Evolutionary conservation across 2,329 filamentous ascomycete genomes (phyloP).

Genomic region (Fusarium palustre): DNA sequence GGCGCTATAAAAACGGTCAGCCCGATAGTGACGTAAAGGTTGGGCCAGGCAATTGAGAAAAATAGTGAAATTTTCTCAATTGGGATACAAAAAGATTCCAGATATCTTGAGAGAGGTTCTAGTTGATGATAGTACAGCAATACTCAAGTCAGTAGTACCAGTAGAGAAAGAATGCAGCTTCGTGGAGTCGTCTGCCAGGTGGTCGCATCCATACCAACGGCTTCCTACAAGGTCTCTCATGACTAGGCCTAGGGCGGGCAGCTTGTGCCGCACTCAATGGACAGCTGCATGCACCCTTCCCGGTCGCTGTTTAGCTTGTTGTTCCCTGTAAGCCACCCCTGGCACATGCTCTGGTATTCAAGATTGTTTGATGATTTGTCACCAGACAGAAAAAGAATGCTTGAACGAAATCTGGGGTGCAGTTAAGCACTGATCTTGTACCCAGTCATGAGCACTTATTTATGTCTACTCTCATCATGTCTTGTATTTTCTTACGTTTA

Average conservation of each 20-base stretch:
- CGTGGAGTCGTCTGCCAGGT: conserved; percentile 33
- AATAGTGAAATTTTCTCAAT: background rate
- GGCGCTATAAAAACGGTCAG: conserved; percentile 15
- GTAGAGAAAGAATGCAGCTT: conserved; percentile 32
- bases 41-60: conserved; percentile 9
- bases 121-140: background rate
- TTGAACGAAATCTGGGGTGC: background rate
- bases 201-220: conserved; percentile 35
- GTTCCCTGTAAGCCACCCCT: conserved; percentile 3
- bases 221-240: conserved; percentile 17
- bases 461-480: conserved; percentile 18
- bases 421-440: accelerated
- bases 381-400: conserved; percentile 14
- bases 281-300: conserved; percentile 8
- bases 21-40: conserved; percentile 21
- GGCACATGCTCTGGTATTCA: conserved; percentile 6
- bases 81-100: background rate
- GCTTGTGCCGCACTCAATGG: conserved; percentile 19
- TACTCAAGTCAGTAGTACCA: background rate
- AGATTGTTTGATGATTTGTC: conserved; percentile 13
- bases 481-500: background rate
- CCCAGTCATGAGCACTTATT: background rate
- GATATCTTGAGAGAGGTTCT: background rate
- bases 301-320: conserved; percentile 12
- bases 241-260: conserved; percentile 6